Evolutionary conservation across 768 basidiomycete genomes (phyloP).

Genomic region (Trametes gibbosa): DNA sequence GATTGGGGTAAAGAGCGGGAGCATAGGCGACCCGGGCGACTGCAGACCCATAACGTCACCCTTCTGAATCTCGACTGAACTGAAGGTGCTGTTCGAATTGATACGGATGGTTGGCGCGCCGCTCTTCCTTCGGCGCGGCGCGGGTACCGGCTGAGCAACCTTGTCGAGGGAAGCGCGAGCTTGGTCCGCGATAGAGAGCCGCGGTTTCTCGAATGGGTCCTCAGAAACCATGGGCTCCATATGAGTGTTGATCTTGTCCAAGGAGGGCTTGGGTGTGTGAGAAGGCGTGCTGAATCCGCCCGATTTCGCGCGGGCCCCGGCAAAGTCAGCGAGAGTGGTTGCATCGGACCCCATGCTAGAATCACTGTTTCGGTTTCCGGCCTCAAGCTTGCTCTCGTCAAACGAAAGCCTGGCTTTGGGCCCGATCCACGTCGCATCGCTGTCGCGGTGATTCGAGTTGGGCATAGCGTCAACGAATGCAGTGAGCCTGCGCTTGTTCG

Average conservation of each 20-base stretch:
- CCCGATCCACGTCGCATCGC: slow-evolving; percentile 15
- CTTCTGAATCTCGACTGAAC: slow-evolving; percentile 4
- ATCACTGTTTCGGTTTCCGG: slow-evolving; percentile 1
- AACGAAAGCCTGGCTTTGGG: not conserved
- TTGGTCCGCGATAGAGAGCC: not conserved
- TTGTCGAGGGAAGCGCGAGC: slow-evolving; percentile 4
- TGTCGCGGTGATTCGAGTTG: not conserved
- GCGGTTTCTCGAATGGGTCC: slow-evolving; percentile 11
- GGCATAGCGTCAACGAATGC: not conserved
- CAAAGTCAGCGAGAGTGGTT: slow-evolving; percentile 10
- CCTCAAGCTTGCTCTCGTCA: slow-evolving; percentile 8
- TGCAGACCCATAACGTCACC: not conserved
- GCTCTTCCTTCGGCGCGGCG: not conserved
- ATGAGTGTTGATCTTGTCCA: slow-evolving; percentile 9
- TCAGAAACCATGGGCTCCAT: slow-evolving; percentile 4
- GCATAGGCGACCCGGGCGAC: slow-evolving; percentile 10
- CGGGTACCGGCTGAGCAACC: not conserved
- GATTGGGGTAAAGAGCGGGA: slow-evolving; percentile 15
- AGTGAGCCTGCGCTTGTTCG: not conserved
- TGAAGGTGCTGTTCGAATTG: slow-evolving; percentile 5
- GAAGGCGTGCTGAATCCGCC: slow-evolving; percentile 7
- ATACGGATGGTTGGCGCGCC: slow-evolving; percentile 1
- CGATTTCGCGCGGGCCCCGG: slow-evolving; percentile 2
- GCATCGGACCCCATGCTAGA: slow-evolving; percentile 6
- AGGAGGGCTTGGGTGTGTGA: slow-evolving; percentile 9